These are phyloP conservation scores for Penicillium sp. DNA, from an alignment of 2,329 filamentous ascomycete genomes.

Conservation along the genomic window DNA sequence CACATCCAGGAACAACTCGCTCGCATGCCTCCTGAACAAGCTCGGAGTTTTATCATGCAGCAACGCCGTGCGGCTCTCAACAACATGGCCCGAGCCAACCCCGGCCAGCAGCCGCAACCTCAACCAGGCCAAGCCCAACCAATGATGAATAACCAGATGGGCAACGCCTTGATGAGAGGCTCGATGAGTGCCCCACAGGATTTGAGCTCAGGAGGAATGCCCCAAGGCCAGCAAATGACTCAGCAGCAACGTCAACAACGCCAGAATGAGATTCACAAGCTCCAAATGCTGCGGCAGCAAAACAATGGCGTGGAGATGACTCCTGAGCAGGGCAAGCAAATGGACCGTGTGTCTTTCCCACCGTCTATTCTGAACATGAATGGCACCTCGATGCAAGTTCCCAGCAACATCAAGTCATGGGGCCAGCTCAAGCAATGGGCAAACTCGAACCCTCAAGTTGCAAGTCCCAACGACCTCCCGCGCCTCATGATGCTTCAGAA, in stretches of 20 bases:
- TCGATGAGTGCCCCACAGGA: slow-evolving; percentile 36
- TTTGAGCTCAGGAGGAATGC: slow-evolving; percentile 27
- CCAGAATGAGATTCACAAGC: slow-evolving; percentile 32
- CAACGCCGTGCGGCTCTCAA: slow-evolving; percentile 35
- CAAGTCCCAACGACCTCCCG: slow-evolving; percentile 41
- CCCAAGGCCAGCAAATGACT: slow-evolving; percentile 32
- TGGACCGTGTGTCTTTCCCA: slow-evolving; percentile 44
- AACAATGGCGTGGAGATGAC: slow-evolving; percentile 38
- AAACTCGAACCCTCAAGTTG: slow-evolving; percentile 44
- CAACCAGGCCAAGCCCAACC: slow-evolving; percentile 35
- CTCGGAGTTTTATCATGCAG: slow-evolving; percentile 32
- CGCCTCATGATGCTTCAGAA: slow-evolving; percentile 44
- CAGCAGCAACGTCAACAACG: slow-evolving; percentile 35
- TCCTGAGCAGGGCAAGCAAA: slow-evolving; percentile 42
- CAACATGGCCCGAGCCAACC: slow-evolving; percentile 34
- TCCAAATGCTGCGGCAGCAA: slow-evolving; percentile 36
- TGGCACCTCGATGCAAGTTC: slow-evolving; percentile 41
- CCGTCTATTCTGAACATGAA: slow-evolving; percentile 30
- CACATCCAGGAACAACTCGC: slow-evolving; percentile 36
- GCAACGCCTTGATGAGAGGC: slow-evolving; percentile 35
- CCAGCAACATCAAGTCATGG: slow-evolving; percentile 55
- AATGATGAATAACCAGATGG: slow-evolving; percentile 34
- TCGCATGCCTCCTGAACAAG: slow-evolving; percentile 37
- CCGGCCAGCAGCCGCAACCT: slow-evolving; percentile 29
- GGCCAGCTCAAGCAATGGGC: slow-evolving; percentile 57